Evolutionary conservation across 2,329 filamentous ascomycete species (phyloP), one percentile per base, ranked within the genome.

Genomic region (Penicillium sp.): DNA sequence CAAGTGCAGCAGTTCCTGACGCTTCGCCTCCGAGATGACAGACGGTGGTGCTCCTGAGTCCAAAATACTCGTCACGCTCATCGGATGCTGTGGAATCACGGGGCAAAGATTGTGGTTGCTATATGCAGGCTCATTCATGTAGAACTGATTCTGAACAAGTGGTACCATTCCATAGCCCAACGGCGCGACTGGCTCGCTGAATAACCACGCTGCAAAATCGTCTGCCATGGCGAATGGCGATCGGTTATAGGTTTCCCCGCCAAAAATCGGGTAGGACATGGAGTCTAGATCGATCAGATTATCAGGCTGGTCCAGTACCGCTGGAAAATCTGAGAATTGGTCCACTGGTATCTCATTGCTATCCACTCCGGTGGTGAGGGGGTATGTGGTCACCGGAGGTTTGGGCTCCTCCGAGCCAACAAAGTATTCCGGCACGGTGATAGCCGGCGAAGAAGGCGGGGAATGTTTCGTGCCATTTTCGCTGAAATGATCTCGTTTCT

Each of bases 141-240:
- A 79, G 62, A 81, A 82, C 14, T 79, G 75, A 40, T 77, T 78
- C 60, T 81, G 79, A 37, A 79, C 66, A 42, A 67, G 67, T 5
- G 74, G 70, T 45, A 76, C 70, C 68, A 78, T 76, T 34, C 75
- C 70, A 55, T 82, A 82, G 18, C 77, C 78, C 63, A 84, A 76
- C 8, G 79, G 75, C 3, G 83, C 82, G 16, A 82, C 78, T 18
- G 82, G 82, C 35, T 86, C 86, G 69, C 89, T 92, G 74, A 95
- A 95, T 26, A 95, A 74, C 80, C 89, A 96, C 5, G 88, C 87
- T 61, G 92, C 87, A 67, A 94, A 94, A 68, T 96, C 91, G 69
- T 95, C 90, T 0, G 90, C 88, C 78, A 95, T 89, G 9, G 89
- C 87, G 69, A 93, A 93, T 0, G 93, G 92, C 3, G 92, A 96